Evolutionary conservation across 768 basidiomycete genomes (phyloP).

Genomic region (Pseudohyphozyma bogoriensis): DNA sequence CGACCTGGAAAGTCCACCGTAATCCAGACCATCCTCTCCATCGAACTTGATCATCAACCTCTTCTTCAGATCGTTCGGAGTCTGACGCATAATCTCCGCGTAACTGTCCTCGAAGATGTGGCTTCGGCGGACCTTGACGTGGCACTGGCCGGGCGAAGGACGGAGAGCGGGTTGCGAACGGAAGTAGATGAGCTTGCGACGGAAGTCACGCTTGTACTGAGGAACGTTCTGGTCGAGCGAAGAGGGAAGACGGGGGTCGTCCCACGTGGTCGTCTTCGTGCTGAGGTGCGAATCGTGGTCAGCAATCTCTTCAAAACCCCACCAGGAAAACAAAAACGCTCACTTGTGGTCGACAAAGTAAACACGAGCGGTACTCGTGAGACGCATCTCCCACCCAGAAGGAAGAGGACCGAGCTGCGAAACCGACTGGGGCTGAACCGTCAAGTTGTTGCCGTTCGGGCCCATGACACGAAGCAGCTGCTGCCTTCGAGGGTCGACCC

Average conservation of each 20-base stretch:
- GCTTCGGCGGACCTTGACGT: conserved; percentile 94
- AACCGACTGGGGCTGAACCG: conserved; percentile 87
- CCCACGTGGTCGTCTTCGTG: conserved; percentile 97
- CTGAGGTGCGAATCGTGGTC: conserved; percentile 2
- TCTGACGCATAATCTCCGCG: conserved; percentile 99
- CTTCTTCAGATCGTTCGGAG: conserved; percentile 96
- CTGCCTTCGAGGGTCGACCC: conserved; percentile 97
- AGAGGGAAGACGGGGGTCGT: conserved; percentile 91
- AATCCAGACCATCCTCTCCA: conserved; percentile 96
- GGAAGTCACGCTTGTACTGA: conserved; percentile 99
- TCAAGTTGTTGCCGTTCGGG: conserved; percentile 74
- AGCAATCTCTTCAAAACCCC: neutral
- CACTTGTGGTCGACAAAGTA: conserved; percentile 99
- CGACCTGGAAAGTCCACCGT: conserved; percentile 81
- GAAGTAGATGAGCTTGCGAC: conserved; percentile 99
- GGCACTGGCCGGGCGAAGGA: conserved; percentile 95
- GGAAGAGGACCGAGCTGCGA: conserved; percentile 93
- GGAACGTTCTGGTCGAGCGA: conserved; percentile 93
- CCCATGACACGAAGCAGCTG: conserved; percentile 95
- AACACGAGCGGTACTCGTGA: conserved; percentile 92
- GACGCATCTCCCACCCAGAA: conserved; percentile 99
- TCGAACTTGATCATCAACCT: conserved; percentile 96
- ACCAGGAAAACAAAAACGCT: neutral
- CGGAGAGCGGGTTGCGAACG: conserved; percentile 96
- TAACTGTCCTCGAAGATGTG: conserved; percentile 99